Conservation (phyloP, 2,329 filamentous ascomycete species). For the Epichloe elymi region DNA sequence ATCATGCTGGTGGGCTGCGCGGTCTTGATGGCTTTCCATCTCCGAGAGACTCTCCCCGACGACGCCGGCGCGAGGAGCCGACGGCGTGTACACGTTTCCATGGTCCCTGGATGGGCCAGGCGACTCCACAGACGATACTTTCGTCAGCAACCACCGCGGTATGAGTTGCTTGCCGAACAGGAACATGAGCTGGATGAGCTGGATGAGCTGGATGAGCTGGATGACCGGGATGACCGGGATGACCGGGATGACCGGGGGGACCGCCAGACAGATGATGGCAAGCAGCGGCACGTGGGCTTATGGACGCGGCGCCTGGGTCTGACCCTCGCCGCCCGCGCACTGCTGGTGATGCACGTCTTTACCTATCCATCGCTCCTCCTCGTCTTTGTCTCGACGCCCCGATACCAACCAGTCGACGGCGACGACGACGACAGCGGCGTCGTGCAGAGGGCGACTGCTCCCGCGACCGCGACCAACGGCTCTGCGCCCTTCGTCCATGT, state of each 20-base stretch:
- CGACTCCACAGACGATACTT: conserved; percentile 15
- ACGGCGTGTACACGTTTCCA: conserved; percentile 15
- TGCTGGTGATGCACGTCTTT: conserved; percentile 60
- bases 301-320: conserved; percentile 41
- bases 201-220: no score
- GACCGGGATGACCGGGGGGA: background rate
- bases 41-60: conserved; percentile 37
- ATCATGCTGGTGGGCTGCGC: conserved; percentile 31
- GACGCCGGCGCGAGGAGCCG: conserved; percentile 32
- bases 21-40: conserved; percentile 32
- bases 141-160: conserved; percentile 4
- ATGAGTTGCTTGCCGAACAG: conserved; percentile 3
- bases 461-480: no score
- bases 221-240: background rate
- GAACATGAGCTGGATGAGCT: background rate
- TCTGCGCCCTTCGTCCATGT: no score
- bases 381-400: conserved; percentile 62
- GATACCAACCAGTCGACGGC: conserved; percentile 29
- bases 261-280: conserved; percentile 20
- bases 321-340: conserved; percentile 51
- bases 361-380: conserved; percentile 68
- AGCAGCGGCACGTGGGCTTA: conserved; percentile 35
- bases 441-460: no score
- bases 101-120: no score
- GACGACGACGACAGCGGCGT: no score